Evolutionary conservation across 345 rosid species (phyloP), one percentile per base, ranked within the genome.

Genomic region (Bruguiera gymnorhiza): DNA sequence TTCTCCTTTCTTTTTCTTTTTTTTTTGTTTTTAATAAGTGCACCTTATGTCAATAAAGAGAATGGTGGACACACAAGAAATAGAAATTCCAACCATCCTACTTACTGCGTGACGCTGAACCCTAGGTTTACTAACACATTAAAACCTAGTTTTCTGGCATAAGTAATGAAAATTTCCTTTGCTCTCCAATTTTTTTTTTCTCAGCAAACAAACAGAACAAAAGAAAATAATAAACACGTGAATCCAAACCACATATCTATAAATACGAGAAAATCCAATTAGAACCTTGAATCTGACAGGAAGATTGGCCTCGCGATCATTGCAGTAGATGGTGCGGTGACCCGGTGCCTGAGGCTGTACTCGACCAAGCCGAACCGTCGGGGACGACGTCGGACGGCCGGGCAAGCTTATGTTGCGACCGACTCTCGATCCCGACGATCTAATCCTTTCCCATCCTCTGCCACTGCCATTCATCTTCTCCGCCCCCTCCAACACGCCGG

Each of bases 271-370:
- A 4, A 43, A 43, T 43, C 50, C 18, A 43, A 15, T 43, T 15
- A 43, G 58, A 54, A 96, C 99, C 99, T 86, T 90, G 81, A 86
- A 96, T 60, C 88, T 79, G 72, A 90, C 84, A 63, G 84, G 86
- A 64, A 73, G 71, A 81, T 96, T 96, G 81, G 98, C 92, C 20
- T 92, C 99, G 31, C 96, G 95, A 75, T 96, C 97, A 75, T 96
- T 96, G 78, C 99, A 92, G 79, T 69, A 86, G 76, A 96, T 83
- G 77, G 96, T 96, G 57, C 99, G 98, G 65, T 85, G 76, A 78
- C 80, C 73, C 11, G 99, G 99, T n/a, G 99, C 93, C 86, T 92
- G 99, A 10, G 99, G 97, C 81, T 90, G 99, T 63, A 96, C 87
- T 31, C 87, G 87, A 51, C 99, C 99, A 36, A 92, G 90, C 70